These are phyloP conservation scores for Strigomonas galati DNA, from an alignment of 208 protist genomes.

Conservation along the genomic window DNA sequence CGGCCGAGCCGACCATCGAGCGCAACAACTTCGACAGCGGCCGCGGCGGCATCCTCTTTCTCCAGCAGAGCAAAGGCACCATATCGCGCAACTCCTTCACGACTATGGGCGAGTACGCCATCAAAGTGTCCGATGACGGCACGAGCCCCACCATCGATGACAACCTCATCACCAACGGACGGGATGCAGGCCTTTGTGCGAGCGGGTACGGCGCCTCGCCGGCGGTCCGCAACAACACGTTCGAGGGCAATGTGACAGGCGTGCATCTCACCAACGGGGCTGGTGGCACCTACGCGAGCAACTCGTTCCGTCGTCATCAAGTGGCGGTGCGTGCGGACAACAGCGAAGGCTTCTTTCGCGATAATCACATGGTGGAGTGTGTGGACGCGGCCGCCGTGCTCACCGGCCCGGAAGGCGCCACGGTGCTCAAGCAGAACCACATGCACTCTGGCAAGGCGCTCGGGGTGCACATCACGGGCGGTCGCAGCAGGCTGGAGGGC, in stretches of 20 bases:
- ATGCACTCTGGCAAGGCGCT: slow-evolving; percentile 12
- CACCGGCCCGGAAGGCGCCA: slow-evolving; percentile 5
- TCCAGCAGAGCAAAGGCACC: slow-evolving; percentile 10
- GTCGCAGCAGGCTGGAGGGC: slow-evolving; percentile 13
- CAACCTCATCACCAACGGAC: neutral
- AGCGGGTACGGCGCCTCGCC: slow-evolving; percentile 20
- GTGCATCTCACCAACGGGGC: slow-evolving; percentile 17
- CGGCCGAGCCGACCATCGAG: slow-evolving; percentile 17
- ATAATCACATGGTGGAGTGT: slow-evolving; percentile 22
- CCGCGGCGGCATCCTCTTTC: slow-evolving; percentile 20
- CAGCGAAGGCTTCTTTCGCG: slow-evolving; percentile 15
- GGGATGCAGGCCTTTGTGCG: neutral
- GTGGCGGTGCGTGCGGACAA: slow-evolving; percentile 18
- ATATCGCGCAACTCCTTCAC: slow-evolving; percentile 23
- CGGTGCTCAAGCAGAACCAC: slow-evolving; percentile 20
- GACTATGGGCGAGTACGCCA: slow-evolving; percentile 7
- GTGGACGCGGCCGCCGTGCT: slow-evolving; percentile 16
- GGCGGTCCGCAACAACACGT: slow-evolving; percentile 19
- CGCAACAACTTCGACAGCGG: slow-evolving; percentile 26
- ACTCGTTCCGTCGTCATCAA: slow-evolving; percentile 21
- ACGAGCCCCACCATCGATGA: slow-evolving; percentile 6
- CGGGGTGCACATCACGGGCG: slow-evolving; percentile 14
- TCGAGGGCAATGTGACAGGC: slow-evolving; percentile 21
- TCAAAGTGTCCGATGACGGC: neutral
- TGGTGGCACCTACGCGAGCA: slow-evolving; percentile 19